phyloP scores from a whole-genome alignment of 2,329 filamentous ascomycete genomes.

The Colletotrichum agaves region DNA sequence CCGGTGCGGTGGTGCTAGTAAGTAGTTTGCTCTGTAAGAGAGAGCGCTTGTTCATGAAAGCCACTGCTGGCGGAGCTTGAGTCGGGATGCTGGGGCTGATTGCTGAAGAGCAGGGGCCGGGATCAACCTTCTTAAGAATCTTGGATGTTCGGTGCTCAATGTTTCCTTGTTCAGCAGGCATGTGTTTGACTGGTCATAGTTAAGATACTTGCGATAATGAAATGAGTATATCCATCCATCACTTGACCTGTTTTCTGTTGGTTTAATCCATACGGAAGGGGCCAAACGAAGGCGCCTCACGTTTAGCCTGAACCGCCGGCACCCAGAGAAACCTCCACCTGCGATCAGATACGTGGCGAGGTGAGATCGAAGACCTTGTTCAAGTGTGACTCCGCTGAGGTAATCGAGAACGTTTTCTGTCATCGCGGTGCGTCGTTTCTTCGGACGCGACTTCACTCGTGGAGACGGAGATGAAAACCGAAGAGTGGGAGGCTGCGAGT shows the following conservation, averaged over 20 bases:
- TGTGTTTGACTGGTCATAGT: neutral
- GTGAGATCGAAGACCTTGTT: neutral
- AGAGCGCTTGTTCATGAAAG: slow-evolving; percentile 30
- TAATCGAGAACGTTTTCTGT: too few species aligned
- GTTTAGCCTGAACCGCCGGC: neutral
- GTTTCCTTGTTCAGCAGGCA: too few species aligned
- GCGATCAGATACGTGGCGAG: neutral
- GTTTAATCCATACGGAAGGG: neutral
- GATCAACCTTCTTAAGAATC: neutral
- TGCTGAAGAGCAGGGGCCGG: neutral
- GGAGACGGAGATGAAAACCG: neutral
- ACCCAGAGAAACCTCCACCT: neutral
- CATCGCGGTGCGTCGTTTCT: too few species aligned
- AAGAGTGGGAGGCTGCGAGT: too few species aligned
- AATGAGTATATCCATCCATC: neutral
- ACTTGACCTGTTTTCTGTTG: neutral
- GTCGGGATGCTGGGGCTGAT: neutral
- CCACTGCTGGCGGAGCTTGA: slow-evolving; percentile 12
- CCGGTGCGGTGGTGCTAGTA: slow-evolving; percentile 48
- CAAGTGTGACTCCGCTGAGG: neutral
- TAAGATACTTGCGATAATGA: neutral
- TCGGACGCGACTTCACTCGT: too few species aligned
- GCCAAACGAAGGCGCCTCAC: neutral
- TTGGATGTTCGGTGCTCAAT: too few species aligned
- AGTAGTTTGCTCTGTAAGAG: slow-evolving; percentile 33